Evolutionary conservation across 2,329 filamentous ascomycete species (phyloP), one percentile per base, ranked within the genome.

Genomic region (Dactylella cylindrospora): DNA sequence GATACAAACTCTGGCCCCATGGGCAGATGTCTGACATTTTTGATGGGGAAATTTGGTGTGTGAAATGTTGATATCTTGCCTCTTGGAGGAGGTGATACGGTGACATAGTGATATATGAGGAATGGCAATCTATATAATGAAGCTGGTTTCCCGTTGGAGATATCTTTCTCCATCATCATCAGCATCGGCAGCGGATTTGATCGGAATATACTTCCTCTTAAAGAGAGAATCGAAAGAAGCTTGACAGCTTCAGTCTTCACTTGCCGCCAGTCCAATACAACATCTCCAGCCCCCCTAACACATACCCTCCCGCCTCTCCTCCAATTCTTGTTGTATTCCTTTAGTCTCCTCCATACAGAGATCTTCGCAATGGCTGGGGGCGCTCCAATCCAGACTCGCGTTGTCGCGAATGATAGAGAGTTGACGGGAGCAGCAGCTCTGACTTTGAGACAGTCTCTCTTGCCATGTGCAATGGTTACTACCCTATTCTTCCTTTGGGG

Each of bases 401-500:
- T 41, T 5, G 43, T 33, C 9, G 57, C 49, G 23, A 71, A 15
- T 44, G 57, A 62, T 20, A 44, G 17, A 47, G 57, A 75, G 68
- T 73, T 78, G 49, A 82, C 79, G 2, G 76, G 73, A 17, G 79
- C 79, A 15, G 76, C 79, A n/a, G 78, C 85, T 71, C 74, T 88
- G 64, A 86, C 83, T 0, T 70, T 87, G 23, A 76, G 82, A 46
- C 77, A 86, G 68, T 88, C 84, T 9, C 76, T 88, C 47, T 79
- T 80, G 66, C 85, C 85, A 2, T 77, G 88, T 38, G 75, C 76
- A 50, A 76, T 89, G 3, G 84, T 88, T 45, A 84, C 81, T 0
- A 74, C 83, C 40, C 72, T 84, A 1, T 84, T 84, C 73, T 84
- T 84, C 70, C 76, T 85, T 17, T 84, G 81, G 81, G 76, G 76